Evolutionary conservation across 169 alveolate species (phyloP).

Genomic region (Neospora caninum): DNA sequence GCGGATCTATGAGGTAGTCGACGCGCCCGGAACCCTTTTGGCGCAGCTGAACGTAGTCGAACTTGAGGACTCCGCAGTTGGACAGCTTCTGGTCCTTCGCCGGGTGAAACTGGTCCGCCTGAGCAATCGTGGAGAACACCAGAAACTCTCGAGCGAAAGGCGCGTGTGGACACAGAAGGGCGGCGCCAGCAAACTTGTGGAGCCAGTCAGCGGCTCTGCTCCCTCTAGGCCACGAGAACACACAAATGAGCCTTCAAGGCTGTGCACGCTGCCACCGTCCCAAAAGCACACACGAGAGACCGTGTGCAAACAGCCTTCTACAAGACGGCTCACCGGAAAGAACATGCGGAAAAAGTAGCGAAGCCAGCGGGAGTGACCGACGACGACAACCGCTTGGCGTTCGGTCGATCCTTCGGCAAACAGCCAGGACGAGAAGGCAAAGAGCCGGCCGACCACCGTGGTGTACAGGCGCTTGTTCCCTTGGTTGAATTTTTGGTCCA

Average conservation of each 20-base stretch:
- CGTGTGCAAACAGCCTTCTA: too few species aligned
- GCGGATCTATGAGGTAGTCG: constrained; percentile 11
- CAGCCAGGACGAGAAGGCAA: constrained; percentile 15
- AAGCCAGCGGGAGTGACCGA: constrained; percentile 45
- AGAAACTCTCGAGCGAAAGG: not conserved
- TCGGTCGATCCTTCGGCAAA: not conserved
- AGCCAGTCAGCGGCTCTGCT: too few species aligned
- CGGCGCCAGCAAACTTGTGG: too few species aligned
- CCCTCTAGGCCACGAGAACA: too few species aligned
- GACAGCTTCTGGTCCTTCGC: constrained; percentile 35
- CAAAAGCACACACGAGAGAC: too few species aligned
- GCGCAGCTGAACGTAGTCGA: not conserved
- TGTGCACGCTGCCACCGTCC: too few species aligned
- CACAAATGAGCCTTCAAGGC: too few species aligned
- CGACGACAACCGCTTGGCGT: constrained; percentile 25
- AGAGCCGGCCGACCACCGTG: constrained; percentile 25
- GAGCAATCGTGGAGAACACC: not conserved
- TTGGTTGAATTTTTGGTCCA: not conserved
- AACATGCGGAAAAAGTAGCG: constrained; percentile 35
- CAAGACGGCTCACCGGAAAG: constrained; percentile 15
- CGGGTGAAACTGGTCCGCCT: not conserved
- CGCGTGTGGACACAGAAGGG: too few species aligned
- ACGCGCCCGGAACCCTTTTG: constrained; percentile 23
- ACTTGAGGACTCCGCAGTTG: constrained; percentile 42
- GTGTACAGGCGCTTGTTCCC: constrained; percentile 16